These are phyloP conservation scores for Globisporangium radiosum DNA, from an alignment of 352 stramenopile genomes.

Conservation along the genomic window DNA sequence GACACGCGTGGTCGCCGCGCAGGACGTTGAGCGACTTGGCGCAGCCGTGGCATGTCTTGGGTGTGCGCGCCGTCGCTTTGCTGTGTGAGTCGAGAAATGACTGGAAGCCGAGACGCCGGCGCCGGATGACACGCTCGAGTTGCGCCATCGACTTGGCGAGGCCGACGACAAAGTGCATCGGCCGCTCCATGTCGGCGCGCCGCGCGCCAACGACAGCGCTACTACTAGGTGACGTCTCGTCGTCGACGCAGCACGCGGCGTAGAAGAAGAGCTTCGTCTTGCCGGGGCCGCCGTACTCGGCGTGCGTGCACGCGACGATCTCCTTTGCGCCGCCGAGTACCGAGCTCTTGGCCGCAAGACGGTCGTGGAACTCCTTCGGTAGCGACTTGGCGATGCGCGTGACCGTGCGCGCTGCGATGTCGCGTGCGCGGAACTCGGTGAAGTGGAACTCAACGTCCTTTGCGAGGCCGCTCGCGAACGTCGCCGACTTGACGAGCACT, in stretches of 20 bases:
- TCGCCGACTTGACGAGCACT: conserved; percentile 23
- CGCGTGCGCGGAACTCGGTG: conserved; percentile 7
- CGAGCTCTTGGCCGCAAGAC: conserved; percentile 11
- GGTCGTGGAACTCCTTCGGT: conserved; percentile 53
- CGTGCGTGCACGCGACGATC: conserved; percentile 21
- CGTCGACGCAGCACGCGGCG: conserved; percentile 22
- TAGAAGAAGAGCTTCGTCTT: conserved; percentile 25
- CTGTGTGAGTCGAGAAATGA: conserved; percentile 21
- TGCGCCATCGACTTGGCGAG: conserved; percentile 16
- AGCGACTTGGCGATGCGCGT: conserved; percentile 61
- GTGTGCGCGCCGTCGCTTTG: conserved; percentile 11
- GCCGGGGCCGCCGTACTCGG: conserved; percentile 12
- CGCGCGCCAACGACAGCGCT: not conserved
- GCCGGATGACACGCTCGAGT: conserved; percentile 18
- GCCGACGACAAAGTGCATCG: conserved; percentile 15
- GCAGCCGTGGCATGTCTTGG: conserved; percentile 26
- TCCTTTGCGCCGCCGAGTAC: conserved; percentile 26
- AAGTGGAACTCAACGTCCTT: conserved; percentile 21
- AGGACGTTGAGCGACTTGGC: conserved; percentile 24
- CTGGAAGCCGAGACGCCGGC: conserved; percentile 27
- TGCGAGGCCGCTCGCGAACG: conserved; percentile 21
- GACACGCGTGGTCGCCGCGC: conserved; percentile 21
- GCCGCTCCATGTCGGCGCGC: conserved; percentile 14
- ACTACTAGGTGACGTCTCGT: conserved; percentile 8
- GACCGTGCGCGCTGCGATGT: conserved; percentile 19